Conservation (phyloP, 1,284 basidiomycete genomes). For the Sporisorium sorghi region DNA sequence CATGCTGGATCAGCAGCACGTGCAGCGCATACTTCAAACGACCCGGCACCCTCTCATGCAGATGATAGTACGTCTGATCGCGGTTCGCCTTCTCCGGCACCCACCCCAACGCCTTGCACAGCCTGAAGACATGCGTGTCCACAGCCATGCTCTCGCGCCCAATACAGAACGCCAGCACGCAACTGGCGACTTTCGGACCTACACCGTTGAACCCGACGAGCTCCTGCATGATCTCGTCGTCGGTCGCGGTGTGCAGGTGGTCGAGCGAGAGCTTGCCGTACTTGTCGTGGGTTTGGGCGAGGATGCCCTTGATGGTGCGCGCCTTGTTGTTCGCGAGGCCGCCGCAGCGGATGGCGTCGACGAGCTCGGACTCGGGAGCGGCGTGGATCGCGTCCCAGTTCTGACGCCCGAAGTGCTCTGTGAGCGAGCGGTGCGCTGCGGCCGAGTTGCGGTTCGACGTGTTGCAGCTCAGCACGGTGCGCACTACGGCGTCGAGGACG, state of each 20-base stretch:
- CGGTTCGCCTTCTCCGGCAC: conserved; percentile 75
- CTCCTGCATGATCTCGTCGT: conserved; percentile 77
- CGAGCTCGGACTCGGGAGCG: conserved; percentile 74
- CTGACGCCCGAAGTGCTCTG: conserved; percentile 75
- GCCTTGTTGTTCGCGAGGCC: conserved; percentile 82
- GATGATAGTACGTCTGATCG: conserved; percentile 78
- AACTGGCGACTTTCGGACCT: conserved; percentile 82
- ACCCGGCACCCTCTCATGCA: conserved; percentile 76
- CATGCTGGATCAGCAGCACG: conserved; percentile 78
- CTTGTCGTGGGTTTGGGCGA: conserved; percentile 37
- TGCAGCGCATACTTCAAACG: conserved; percentile 80
- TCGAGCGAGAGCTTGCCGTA: conserved; percentile 69
- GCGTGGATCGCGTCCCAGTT: conserved; percentile 76
- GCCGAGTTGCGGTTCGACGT: conserved; percentile 77
- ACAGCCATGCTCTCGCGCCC: conserved; percentile 80
- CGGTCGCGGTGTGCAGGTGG: conserved; percentile 70
- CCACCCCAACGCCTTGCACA: conserved; percentile 78
- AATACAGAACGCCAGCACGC: conserved; percentile 81
- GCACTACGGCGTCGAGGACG: conserved; percentile 78
- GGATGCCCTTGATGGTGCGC: conserved; percentile 73
- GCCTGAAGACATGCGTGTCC: conserved; percentile 76
- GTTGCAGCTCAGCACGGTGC: conserved; percentile 81
- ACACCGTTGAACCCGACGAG: conserved; percentile 72
- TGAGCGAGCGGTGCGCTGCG: conserved; percentile 76
- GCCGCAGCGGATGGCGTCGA: conserved; percentile 77